A percentile compares a stretch with the other conserved stretches of the same genome.
Evolutionary conservation across 169 alveolate species (phyloP).

Genomic region (Cryptosporidium tyzzeri): DNA sequence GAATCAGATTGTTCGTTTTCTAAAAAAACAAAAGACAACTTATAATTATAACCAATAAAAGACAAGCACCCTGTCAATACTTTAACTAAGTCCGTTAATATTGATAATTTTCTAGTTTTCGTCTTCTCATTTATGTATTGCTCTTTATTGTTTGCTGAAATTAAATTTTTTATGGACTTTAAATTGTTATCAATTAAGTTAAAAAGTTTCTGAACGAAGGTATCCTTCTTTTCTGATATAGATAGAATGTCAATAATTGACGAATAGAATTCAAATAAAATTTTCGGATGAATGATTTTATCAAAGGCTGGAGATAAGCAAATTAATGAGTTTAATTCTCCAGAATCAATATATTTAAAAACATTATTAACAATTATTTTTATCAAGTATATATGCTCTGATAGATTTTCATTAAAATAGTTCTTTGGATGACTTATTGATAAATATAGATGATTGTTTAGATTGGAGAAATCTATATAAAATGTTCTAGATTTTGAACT

Average conservation of each 20-base stretch:
- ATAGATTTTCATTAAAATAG: neutral
- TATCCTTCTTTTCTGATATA: neutral
- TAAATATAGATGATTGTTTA: neutral
- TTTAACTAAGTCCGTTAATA: neutral
- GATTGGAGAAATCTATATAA: neutral
- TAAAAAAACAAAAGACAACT: neutral
- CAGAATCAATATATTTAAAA: neutral
- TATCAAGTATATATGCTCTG: neutral
- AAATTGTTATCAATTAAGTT: neutral
- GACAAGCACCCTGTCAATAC: slow-evolving; percentile 3
- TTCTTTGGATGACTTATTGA: neutral
- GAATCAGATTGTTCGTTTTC: neutral
- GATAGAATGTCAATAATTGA: neutral
- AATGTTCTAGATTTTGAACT: neutral
- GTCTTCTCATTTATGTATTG: neutral
- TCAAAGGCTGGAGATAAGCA: neutral
- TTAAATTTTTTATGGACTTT: neutral
- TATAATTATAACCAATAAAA: slow-evolving; percentile 11
- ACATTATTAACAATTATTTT: neutral
- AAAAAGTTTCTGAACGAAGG: neutral
- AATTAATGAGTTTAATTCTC: neutral
- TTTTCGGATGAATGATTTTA: slow-evolving; percentile 34
- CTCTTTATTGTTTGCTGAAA: neutral
- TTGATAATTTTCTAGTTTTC: neutral
- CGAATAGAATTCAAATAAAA: slow-evolving; percentile 25